These are phyloP conservation scores for Acrodontium crateriforme DNA, from an alignment of 2,329 filamentous ascomycete species.

Conservation along the genomic window DNA sequence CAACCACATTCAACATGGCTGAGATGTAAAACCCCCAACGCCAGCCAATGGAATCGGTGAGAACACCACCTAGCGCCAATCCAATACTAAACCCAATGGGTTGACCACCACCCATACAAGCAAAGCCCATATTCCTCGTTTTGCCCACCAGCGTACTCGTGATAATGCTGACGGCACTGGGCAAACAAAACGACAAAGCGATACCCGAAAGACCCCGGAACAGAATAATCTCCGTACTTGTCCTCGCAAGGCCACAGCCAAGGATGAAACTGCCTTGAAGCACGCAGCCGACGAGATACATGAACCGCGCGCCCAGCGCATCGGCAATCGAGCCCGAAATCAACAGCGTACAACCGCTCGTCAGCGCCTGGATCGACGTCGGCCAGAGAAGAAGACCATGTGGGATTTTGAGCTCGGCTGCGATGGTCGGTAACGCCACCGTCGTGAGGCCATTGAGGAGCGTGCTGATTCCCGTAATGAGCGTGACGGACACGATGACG, in stretches of 20 bases:
- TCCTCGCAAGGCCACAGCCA: slow-evolving; percentile 27
- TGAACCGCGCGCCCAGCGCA: slow-evolving; percentile 33
- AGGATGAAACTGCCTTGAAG: slow-evolving; percentile 30
- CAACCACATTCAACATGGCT: slow-evolving; percentile 28
- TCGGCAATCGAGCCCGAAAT: slow-evolving; percentile 38
- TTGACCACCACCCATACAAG: slow-evolving; percentile 35
- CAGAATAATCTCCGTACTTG: slow-evolving; percentile 16
- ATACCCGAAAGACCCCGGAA: slow-evolving; percentile 13
- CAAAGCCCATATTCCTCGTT: slow-evolving; percentile 38
- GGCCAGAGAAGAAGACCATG: slow-evolving; percentile 15
- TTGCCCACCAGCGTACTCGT: slow-evolving; percentile 33
- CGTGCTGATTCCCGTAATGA: no score
- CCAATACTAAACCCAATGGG: slow-evolving; percentile 40
- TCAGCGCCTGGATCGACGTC: slow-evolving; percentile 25
- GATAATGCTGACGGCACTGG: slow-evolving; percentile 36
- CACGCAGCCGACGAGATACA: slow-evolving; percentile 31
- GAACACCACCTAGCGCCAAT: slow-evolving; percentile 36
- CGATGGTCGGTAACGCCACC: slow-evolving; percentile 11
- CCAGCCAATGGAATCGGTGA: slow-evolving; percentile 38
- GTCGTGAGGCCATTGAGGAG: slow-evolving; percentile 11
- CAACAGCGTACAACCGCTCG: slow-evolving; percentile 36
- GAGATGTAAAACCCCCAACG: slow-evolving; percentile 36
- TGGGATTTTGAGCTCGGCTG: not conserved
- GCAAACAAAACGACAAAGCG: slow-evolving; percentile 18
- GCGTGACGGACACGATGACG: no score